Conservation (phyloP, 805 yeast species). For the Scheffersomyces coipomensis region DNA sequence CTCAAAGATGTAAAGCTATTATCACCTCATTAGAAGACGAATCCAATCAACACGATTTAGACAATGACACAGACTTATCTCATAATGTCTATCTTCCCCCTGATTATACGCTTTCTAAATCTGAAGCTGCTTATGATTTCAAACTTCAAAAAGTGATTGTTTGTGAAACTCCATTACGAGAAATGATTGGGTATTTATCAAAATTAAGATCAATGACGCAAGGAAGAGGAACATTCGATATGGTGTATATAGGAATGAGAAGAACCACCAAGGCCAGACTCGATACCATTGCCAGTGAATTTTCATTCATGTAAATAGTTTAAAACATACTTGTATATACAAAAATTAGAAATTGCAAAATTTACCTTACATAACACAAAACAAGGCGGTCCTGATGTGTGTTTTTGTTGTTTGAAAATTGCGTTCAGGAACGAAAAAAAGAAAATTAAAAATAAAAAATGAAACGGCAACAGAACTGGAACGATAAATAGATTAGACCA, state of each 20-base stretch:
- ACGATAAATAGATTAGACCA: no score
- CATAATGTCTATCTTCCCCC: conserved; percentile 68
- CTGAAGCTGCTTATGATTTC: conserved; percentile 12
- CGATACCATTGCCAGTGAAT: conserved; percentile 4
- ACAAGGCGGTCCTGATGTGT: background rate
- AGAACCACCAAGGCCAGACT: conserved; percentile 54
- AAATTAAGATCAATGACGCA: conserved; percentile 80
- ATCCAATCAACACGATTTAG: conserved; percentile 26
- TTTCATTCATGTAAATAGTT: background rate
- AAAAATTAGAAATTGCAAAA: no score
- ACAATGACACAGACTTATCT: conserved; percentile 51
- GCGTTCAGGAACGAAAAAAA: background rate
- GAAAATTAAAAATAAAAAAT: no score
- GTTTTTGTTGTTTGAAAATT: background rate
- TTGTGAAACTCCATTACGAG: conserved; percentile 84
- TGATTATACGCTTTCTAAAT: conserved; percentile 57
- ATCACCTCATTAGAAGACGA: conserved; percentile 75
- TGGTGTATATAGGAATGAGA: conserved; percentile 76
- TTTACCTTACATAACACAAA: no score
- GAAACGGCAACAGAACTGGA: no score
- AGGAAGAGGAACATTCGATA: conserved; percentile 82
- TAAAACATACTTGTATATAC: no score
- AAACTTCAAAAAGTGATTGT: conserved; percentile 53
- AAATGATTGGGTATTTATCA: conserved; percentile 86
- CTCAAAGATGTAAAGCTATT: conserved; percentile 72